Percentiles rank a stretch among this genome's conserved stretches.
Evolutionary conservation across 2,329 filamentous ascomycete species (phyloP).

Genomic region (Claviceps digitariae): DNA sequence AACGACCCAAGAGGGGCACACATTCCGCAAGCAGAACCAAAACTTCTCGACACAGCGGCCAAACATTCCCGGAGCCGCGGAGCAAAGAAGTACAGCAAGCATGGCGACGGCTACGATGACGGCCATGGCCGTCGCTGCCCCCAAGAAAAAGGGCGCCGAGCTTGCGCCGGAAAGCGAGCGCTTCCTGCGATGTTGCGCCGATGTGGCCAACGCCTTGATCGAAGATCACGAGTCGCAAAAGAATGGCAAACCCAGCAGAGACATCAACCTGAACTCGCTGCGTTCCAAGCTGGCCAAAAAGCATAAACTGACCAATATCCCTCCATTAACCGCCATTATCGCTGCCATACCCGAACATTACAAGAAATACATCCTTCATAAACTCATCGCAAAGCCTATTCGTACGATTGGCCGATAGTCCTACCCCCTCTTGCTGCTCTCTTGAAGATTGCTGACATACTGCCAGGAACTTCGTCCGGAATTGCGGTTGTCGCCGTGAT

Average conservation of each 20-base stretch:
- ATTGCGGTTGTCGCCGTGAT: constrained; percentile 98
- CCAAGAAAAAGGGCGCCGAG: constrained; percentile 57
- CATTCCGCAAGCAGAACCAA: neutral
- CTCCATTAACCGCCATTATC: constrained; percentile 91
- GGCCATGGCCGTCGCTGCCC: constrained; percentile 49
- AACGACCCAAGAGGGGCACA: neutral
- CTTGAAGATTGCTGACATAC: constrained; percentile 3
- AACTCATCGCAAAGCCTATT: constrained; percentile 93
- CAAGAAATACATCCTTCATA: constrained; percentile 97
- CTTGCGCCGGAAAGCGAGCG: constrained; percentile 88
- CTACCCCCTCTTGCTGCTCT: no score
- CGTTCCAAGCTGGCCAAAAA: constrained; percentile 84
- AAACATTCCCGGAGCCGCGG: neutral
- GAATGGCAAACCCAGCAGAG: constrained; percentile 61
- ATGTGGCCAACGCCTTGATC: constrained; percentile 86
- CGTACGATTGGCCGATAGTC: constrained; percentile 31
- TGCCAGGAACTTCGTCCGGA: constrained; percentile 75
- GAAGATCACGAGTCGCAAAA: constrained; percentile 80
- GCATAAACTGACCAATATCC: constrained; percentile 75
- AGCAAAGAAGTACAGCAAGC: neutral
- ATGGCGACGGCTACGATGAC: constrained; percentile 47
- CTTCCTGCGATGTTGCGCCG: constrained; percentile 85
- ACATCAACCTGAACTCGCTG: constrained; percentile 85
- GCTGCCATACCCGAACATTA: constrained; percentile 98
- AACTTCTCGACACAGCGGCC: neutral